phyloP scores from a whole-genome alignment of 345 rosid species.

The Abelmoschus esculentus region DNA sequence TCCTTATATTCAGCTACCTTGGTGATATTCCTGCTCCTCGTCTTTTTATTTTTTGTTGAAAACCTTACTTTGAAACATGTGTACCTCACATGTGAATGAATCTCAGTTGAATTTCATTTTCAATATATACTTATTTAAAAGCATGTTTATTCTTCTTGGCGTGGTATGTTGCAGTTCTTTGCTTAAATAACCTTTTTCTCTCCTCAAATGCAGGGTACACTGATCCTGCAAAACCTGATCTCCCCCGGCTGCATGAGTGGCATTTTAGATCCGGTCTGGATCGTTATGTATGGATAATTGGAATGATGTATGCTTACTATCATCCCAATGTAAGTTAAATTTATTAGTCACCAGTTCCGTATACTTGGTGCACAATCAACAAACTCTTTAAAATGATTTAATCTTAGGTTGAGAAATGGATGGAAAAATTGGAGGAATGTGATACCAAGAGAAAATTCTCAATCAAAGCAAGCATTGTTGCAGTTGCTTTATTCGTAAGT shows the following conservation, averaged over 20 bases:
- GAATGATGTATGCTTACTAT: constrained; percentile 91
- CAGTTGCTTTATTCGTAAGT: constrained; percentile 53
- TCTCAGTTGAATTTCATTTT: neutral
- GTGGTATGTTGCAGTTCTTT: neutral
- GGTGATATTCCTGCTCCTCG: neutral
- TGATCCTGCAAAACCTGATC: constrained; percentile 93
- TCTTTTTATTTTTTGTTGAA: neutral
- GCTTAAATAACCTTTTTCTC: neutral
- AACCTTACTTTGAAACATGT: neutral
- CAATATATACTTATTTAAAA: neutral
- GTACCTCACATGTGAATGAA: neutral
- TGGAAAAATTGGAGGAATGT: constrained; percentile 93
- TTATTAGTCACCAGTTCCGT: neutral
- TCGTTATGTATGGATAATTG: constrained; percentile 92
- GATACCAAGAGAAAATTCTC: constrained; percentile 62
- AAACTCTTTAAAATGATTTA: constrained; percentile 17
- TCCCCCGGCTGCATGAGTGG: constrained; percentile 80
- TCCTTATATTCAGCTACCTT: neutral
- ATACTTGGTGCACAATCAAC: neutral
- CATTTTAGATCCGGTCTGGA: constrained; percentile 99
- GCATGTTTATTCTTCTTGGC: neutral
- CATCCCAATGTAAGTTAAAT: constrained; percentile 71
- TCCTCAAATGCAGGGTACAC: constrained; percentile 50
- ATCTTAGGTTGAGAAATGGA: constrained; percentile 88
- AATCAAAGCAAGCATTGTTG: constrained; percentile 54